phyloP scores from a whole-genome alignment of 2,329 filamentous ascomycete genomes.

The Colletotrichum chlorophyti region DNA sequence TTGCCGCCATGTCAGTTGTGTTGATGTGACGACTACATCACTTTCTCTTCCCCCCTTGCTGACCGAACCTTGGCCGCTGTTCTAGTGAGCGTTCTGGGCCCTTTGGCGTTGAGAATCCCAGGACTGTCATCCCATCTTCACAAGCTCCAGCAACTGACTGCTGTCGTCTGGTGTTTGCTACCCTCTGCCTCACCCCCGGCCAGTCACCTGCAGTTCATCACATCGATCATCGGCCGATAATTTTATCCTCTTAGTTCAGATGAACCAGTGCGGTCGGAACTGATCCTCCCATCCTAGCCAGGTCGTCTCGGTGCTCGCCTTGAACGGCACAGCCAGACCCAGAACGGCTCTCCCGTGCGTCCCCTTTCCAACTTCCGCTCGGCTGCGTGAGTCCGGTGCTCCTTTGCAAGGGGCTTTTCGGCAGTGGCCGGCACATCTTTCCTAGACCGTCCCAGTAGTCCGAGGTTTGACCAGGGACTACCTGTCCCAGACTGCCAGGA shows the following conservation, averaged over 20 bases:
- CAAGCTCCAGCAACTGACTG: background rate
- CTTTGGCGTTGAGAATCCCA: background rate
- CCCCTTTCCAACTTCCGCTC: conserved; percentile 23
- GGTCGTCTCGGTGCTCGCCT: conserved; percentile 3
- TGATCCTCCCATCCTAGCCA: too few relatives aligned
- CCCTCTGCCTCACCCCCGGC: background rate
- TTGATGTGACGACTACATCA: conserved; percentile 5
- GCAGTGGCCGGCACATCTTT: conserved; percentile 26
- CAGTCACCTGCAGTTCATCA: conserved; percentile 3
- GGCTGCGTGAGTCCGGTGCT: conserved; percentile 14
- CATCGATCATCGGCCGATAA: conserved; percentile 16
- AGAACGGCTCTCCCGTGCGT: conserved; percentile 21
- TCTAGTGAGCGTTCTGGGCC: background rate
- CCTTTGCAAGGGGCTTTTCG: conserved; percentile 7
- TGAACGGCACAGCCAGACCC: conserved; percentile 20
- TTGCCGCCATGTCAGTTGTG: background rate
- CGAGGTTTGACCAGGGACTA: conserved; percentile 18
- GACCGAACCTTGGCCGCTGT: background rate
- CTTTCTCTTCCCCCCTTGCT: conserved; percentile 5
- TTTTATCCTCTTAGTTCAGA: conserved; percentile 6
- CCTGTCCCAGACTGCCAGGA: too few relatives aligned
- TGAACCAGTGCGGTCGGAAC: conserved; percentile 20
- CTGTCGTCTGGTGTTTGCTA: conserved; percentile 14
- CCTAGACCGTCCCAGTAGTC: conserved; percentile 9
- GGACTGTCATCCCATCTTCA: conserved; percentile 1